These are phyloP conservation scores for Trichosporon faecale DNA, from an alignment of 1,284 basidiomycete genomes.

Conservation along the genomic window DNA sequence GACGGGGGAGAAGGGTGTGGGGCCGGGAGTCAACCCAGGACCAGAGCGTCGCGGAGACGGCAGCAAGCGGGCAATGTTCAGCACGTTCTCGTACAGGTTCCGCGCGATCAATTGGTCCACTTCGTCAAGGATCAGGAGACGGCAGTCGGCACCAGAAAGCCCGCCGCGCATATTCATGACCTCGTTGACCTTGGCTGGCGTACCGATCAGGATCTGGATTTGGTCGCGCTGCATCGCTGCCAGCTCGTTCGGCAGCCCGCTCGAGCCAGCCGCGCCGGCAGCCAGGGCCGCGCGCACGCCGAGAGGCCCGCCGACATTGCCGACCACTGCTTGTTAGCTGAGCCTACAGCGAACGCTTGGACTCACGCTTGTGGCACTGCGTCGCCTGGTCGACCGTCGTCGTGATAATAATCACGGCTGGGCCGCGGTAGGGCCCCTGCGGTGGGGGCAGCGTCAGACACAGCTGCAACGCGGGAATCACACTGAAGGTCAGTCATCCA, in stretches of 20 bases:
- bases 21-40: conserved; percentile 31
- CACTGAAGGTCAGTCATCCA: conserved; percentile 44
- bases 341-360: not conserved
- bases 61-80: conserved; percentile 83
- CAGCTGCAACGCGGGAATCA: conserved; percentile 86
- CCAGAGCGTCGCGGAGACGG: conserved; percentile 73
- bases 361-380: conserved; percentile 75
- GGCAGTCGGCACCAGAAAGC: conserved; percentile 73
- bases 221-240: conserved; percentile 80
- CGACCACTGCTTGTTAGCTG: conserved; percentile 63
- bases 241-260: conserved; percentile 72
- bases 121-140: conserved; percentile 91
- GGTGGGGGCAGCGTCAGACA: conserved; percentile 63
- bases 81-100: conserved; percentile 91
- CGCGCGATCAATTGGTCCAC: conserved; percentile 94
- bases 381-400: conserved; percentile 98
- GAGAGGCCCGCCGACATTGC: conserved; percentile 86
- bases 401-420: conserved; percentile 86
- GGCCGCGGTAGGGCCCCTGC: conserved; percentile 65
- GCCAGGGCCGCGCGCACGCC: conserved; percentile 83
- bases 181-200: conserved; percentile 91
- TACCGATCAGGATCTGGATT: conserved; percentile 93
- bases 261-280: conserved; percentile 65
- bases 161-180: conserved; percentile 70
- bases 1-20: conserved; percentile 42